Evolutionary conservation across 2,329 filamentous ascomycete species (phyloP).

Genomic region (Talaromyces marneffei): DNA sequence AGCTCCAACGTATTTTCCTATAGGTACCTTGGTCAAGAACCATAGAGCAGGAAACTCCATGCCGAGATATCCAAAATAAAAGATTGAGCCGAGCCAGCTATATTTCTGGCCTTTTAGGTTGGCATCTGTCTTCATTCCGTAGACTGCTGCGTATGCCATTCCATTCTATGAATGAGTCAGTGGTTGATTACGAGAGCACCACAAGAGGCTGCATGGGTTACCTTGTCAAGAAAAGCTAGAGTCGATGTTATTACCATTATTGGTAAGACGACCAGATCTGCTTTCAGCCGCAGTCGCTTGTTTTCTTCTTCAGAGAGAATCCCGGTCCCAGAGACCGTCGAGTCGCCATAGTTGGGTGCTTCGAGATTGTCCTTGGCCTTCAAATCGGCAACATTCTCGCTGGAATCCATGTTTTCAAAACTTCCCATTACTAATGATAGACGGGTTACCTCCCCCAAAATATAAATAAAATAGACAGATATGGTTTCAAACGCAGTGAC

Average conservation of each 20-base stretch:
- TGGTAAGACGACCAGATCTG: neutral
- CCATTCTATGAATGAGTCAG: neutral
- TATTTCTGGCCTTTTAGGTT: conserved; percentile 2
- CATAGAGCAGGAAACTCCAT: neutral
- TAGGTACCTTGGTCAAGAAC: conserved; percentile 4
- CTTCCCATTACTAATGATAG: neutral
- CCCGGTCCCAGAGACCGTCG: neutral
- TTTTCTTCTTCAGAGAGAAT: neutral
- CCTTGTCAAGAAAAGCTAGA: conserved; percentile 4
- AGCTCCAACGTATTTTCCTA: conserved; percentile 4
- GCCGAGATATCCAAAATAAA: conserved; percentile 1
- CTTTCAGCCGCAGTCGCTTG: neutral
- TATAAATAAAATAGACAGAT: neutral
- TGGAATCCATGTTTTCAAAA: neutral
- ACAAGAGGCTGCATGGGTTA: neutral
- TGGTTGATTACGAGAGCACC: neutral
- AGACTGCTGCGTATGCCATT: conserved; percentile 3
- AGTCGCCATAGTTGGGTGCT: neutral
- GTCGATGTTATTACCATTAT: neutral
- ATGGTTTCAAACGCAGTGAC: neutral
- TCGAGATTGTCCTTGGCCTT: neutral
- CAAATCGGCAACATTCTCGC: neutral
- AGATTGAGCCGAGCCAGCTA: conserved; percentile 1
- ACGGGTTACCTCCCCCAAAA: neutral
- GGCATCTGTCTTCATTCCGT: neutral